These are phyloP conservation scores for Ceratobasidium theobromae DNA, from an alignment of 1,284 basidiomycete genomes.

Conservation along the genomic window DNA sequence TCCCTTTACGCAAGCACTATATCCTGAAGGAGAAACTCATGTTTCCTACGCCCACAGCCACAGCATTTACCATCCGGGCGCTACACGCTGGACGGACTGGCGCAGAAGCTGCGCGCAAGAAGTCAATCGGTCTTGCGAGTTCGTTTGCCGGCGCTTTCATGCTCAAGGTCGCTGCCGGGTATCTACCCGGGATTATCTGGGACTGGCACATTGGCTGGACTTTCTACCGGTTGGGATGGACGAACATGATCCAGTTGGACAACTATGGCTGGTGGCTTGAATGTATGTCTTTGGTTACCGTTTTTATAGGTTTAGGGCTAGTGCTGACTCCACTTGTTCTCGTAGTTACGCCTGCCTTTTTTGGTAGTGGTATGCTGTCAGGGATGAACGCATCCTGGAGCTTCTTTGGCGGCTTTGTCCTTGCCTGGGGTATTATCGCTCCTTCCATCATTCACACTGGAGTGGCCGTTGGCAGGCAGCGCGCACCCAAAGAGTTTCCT, in stretches of 20 bases:
- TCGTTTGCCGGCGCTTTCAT: slow-evolving; percentile 55
- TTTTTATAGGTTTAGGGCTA: background rate
- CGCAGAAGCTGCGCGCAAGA: slow-evolving; percentile 57
- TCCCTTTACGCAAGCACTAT: slow-evolving; percentile 64
- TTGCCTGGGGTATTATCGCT: slow-evolving; percentile 59
- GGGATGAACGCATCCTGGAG: slow-evolving; percentile 67
- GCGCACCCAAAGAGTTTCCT: slow-evolving; percentile 49
- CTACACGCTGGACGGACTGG: slow-evolving; percentile 57
- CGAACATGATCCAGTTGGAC: slow-evolving; percentile 59
- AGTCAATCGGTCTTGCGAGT: slow-evolving; percentile 55
- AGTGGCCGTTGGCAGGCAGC: slow-evolving; percentile 36
- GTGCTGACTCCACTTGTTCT: too few species aligned
- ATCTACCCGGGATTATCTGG: slow-evolving; percentile 59
- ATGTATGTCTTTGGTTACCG: slow-evolving; percentile 42
- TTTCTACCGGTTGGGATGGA: slow-evolving; percentile 61
- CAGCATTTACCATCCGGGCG: slow-evolving; percentile 67
- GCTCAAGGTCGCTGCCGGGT: slow-evolving; percentile 60
- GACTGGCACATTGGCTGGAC: slow-evolving; percentile 69
- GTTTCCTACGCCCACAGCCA: slow-evolving; percentile 70
- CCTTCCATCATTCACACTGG: slow-evolving; percentile 37
- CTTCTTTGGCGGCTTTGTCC: slow-evolving; percentile 59
- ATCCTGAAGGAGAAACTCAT: slow-evolving; percentile 67
- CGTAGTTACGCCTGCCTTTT: slow-evolving; percentile 64
- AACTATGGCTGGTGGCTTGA: slow-evolving; percentile 59
- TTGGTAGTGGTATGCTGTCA: slow-evolving; percentile 65